A percentile compares a stretch with the other conserved stretches of the same genome.
Evolutionary conservation across 352 stramenopile species (phyloP).

Genomic region (Phytophthora agathidicida): DNA sequence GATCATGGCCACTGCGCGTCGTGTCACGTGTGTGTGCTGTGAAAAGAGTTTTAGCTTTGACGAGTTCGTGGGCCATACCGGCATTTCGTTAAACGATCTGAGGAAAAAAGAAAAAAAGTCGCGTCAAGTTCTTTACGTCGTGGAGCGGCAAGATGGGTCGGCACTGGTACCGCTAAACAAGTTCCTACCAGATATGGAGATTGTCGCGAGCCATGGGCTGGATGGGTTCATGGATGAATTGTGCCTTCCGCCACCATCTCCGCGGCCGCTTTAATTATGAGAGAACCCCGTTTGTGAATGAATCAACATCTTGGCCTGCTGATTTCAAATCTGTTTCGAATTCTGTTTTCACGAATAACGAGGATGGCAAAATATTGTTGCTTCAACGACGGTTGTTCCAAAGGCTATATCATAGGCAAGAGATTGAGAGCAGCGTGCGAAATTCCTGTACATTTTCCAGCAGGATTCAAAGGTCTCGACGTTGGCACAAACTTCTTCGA

Average conservation of each 20-base stretch:
- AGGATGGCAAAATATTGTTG: no score
- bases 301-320: no score
- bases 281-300: no score
- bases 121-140: conserved; percentile 28
- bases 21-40: conserved; percentile 30
- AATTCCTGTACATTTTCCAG: no score
- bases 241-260: background rate
- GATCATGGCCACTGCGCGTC: background rate
- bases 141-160: conserved; percentile 26
- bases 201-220: background rate
- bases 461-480: no score
- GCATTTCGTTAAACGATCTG: conserved; percentile 20
- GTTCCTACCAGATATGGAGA: conserved; percentile 19
- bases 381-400: no score
- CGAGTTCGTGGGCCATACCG: conserved; percentile 30
- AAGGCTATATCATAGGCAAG: no score
- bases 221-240: conserved; percentile 5
- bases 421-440: no score
- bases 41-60: conserved; percentile 19
- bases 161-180: conserved; percentile 25
- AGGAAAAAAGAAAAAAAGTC: conserved; percentile 20
- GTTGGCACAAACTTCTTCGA: no score
- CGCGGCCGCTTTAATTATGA: no score
- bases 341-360: no score
- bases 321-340: no score